Evolutionary conservation across 164 flowering plant genomes (phyloP).

Genomic region (Magnolia sinica): DNA sequence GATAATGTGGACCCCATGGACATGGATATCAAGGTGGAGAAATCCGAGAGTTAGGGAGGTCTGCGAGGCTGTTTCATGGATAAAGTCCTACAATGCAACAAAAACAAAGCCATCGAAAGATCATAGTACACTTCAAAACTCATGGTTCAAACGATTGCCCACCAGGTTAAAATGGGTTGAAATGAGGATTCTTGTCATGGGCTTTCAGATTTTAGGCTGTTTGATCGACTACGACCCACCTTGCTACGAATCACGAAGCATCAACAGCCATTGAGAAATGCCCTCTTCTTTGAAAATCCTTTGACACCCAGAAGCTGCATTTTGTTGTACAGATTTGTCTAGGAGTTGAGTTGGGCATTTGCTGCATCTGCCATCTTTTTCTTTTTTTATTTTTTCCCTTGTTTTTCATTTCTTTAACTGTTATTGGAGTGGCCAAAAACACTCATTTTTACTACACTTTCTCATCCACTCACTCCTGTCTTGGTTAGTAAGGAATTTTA

Average conservation of each 20-base stretch:
- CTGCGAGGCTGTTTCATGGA: background rate
- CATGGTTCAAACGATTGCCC: background rate
- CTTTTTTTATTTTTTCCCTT: background rate
- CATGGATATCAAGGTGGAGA: slow-evolving; percentile 29
- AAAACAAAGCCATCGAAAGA: background rate
- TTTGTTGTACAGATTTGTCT: slow-evolving; percentile 15
- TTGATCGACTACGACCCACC: background rate
- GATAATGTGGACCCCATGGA: slow-evolving; percentile 31
- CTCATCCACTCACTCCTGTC: background rate
- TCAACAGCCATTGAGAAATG: background rate
- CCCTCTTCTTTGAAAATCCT: background rate
- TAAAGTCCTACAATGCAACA: background rate
- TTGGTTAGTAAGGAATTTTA: slow-evolving; percentile 2
- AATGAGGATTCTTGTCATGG: slow-evolving; percentile 2
- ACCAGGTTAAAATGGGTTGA: slow-evolving; percentile 1
- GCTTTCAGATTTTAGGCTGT: background rate
- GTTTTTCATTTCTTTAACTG: background rate
- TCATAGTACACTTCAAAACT: background rate
- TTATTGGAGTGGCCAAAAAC: slow-evolving; percentile 1
- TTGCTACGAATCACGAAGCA: background rate
- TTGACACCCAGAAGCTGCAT: background rate
- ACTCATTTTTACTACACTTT: background rate
- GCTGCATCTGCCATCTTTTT: background rate
- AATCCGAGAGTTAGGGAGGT: background rate
- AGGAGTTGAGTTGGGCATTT: slow-evolving; percentile 2